Base-by-base conservation (phyloP, 495 filamentous ascomycete genomes). In the Xylaria acuta region DNA sequence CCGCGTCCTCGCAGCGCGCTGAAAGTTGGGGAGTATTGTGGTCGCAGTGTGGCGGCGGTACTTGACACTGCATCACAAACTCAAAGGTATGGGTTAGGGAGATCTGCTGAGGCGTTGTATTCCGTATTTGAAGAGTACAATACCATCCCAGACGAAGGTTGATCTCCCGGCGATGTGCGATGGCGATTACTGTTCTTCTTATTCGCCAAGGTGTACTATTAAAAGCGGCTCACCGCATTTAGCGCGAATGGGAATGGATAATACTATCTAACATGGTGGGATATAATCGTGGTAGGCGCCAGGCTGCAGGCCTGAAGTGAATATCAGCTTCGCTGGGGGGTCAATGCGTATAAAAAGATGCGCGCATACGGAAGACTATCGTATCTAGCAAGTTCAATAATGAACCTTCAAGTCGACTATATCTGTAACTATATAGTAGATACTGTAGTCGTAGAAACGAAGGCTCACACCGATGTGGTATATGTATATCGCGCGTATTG, bases 131-230 rank as follows among this genome's bases (percentile, higher is more conserved):
- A 64, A 25, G 60, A 43, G 22, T 30, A 7, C 22, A 12, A 3
- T 32, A 30, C n/a, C 11, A 27, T 64, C 60, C 36, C 18, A 43
- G 20, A 36, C 20, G 18, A 47, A 56, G 34, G 65, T 18, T 54
- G 49, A 56, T 67, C 47, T 56, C 32, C 65, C 30, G n/a, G 65
- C 34, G 65, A 67, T 67, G 32, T 67, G 36, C 65, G 43, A 36
- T 32, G 65, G 6, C 47, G 22, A 41, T 41, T 56, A 4, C 65
- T 67, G 22, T 56, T 67, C 22, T 56, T 67, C 43, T 54, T 32
- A 16, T 30, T n/a, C 16, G 49, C 65, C 43, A 67, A 67, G 65
- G 32, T 67, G 30, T 49, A 43, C 43, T 43, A 54, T 56, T 41
- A 56, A 51, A 22, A 16, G 49, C 34, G 34, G 65, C 4, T 36